Base-by-base conservation (phyloP, 345 rosid genomes). In the Crucihimalaya himalaica region DNA sequence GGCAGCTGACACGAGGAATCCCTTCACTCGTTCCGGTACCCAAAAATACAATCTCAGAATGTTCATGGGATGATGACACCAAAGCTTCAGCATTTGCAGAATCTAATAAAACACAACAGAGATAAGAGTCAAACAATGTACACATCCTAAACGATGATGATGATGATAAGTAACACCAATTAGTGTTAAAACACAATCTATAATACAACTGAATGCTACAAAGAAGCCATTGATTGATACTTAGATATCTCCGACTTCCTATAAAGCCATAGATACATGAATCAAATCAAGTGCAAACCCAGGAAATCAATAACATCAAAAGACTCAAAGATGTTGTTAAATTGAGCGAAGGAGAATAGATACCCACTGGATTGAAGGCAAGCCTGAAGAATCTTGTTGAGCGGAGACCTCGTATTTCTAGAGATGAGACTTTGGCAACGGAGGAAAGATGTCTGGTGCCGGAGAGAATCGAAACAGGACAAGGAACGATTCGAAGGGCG, bases 11-110 rank as follows among this genome's bases (percentile, higher is more conserved):
- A 63, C 97, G 90, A 20, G 97, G 97, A 73, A 93, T 88, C 76
- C 97, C 97, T 87, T 93, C 98, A 70, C 98, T 93, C 19, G 97
- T 93, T 81, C 98, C 97, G 6, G 96, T 89, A 18, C 97, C 97
- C 72, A 91, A 55, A 72, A 93, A 93, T 53, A 93, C 75, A 51
- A 93, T 87, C 83, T 91, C 98, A 14, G 96, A 84, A 55, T 65
- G 82, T 48, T 82, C 82, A 35, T 57, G 19, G 0, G 81, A 68
- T 66, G 72, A 54, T 50, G 82, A 42, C 32, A 56, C 75, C 66
- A 37, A 70, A 59, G 58, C 56, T 54, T 71, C 80, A 29, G 47
- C 77, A 68, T 54, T 73, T 6, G 84, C 81, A 69, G 51, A 62
- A 83, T 76, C 93, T 84, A 83, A 37, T 60, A 45, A 39, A 23